A percentile compares a stretch with the other conserved stretches of the same genome.
phyloP scores from a whole-genome alignment of 176 grass and related monocot genomes.

The Oryza punctata region DNA sequence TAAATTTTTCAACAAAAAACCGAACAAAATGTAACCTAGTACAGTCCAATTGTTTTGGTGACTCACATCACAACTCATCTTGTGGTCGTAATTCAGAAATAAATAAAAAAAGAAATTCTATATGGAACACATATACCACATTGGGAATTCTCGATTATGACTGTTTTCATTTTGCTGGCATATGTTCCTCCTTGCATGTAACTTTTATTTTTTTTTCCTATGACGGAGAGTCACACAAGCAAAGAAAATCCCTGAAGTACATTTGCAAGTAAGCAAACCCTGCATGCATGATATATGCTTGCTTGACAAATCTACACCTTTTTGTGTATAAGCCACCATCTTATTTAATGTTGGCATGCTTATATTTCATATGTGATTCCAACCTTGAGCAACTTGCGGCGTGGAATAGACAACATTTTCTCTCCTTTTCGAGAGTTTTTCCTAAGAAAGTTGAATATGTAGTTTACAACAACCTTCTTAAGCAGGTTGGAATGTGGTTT shows the following conservation, averaged over 20 bases:
- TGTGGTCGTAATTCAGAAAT: background rate
- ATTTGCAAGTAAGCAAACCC: background rate
- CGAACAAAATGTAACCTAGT: background rate
- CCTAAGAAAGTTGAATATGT: slow-evolving; percentile 56
- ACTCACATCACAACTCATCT: background rate
- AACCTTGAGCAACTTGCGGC: slow-evolving; percentile 64
- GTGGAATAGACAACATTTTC: slow-evolving; percentile 62
- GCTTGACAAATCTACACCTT: background rate
- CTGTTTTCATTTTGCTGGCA: background rate
- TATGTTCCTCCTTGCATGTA: background rate
- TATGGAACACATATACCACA: background rate
- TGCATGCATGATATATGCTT: background rate
- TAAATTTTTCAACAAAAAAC: background rate
- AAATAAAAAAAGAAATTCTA: background rate
- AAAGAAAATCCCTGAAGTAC: background rate
- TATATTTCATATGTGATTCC: slow-evolving; percentile 76
- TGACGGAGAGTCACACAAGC: background rate
- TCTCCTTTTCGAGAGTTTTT: slow-evolving; percentile 70
- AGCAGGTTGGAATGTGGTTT: slow-evolving; percentile 44
- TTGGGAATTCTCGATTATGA: background rate
- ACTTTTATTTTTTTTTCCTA: slow-evolving; percentile 8
- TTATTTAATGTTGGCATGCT: background rate
- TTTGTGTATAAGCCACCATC: background rate
- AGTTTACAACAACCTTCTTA: slow-evolving; percentile 63
- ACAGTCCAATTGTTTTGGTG: background rate